Conservation (phyloP, 2,329 filamentous ascomycete species). For the Drechslerella coelobrocha region DNA sequence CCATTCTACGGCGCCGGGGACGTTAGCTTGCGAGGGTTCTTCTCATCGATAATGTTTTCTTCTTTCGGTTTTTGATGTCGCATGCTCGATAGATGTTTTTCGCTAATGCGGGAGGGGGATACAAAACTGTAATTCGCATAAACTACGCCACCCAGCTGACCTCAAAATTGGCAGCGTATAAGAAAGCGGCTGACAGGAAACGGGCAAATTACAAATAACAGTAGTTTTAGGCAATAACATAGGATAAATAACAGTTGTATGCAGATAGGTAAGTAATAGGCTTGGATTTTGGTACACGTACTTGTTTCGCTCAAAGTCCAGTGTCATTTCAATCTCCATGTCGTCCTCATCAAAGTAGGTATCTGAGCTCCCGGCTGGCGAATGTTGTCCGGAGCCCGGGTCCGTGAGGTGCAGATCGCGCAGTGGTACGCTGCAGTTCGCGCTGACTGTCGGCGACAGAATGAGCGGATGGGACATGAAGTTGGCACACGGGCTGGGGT, state of each 20-base stretch:
- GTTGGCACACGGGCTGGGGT: constrained; percentile 17
- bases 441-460: constrained; percentile 40
- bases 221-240: constrained; percentile 2
- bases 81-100: constrained; percentile 15
- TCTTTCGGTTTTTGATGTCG: constrained; percentile 19
- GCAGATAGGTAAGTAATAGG: too few species aligned
- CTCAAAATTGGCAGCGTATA: too few species aligned
- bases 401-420: constrained; percentile 45
- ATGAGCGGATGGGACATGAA: constrained; percentile 47
- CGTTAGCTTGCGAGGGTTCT: constrained; percentile 22
- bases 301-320: constrained; percentile 38
- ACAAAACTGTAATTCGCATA: constrained; percentile 5
- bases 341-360: constrained; percentile 48
- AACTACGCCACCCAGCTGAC: background rate
- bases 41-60: background rate
- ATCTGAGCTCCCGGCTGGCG: constrained; percentile 45
- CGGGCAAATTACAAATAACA: background rate
- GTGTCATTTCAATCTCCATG: constrained; percentile 48
- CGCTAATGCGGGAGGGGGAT: constrained; percentile 3
- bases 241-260: too few species aligned
- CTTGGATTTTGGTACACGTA: too few species aligned
- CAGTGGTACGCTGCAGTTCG: constrained; percentile 47
- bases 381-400: constrained; percentile 33
- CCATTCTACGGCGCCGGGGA: constrained; percentile 30
- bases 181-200: too few species aligned